Base-by-base conservation (phyloP, 306 rosid genomes). In the Prunus campanulata region DNA sequence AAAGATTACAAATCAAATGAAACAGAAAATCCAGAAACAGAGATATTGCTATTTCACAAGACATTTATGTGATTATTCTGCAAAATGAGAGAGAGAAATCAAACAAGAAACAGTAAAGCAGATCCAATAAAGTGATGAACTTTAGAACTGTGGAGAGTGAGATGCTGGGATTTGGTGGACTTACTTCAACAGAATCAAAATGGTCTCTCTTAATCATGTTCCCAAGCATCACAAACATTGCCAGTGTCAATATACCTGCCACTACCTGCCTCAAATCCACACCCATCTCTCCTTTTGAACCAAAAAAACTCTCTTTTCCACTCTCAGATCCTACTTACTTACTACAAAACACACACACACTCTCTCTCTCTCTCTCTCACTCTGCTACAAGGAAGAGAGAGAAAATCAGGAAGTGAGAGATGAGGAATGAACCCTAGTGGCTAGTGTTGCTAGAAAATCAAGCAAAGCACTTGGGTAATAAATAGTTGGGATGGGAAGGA, bases 191-290 rank as follows among this genome's bases (percentile, higher is more conserved):
- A n/a, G 96, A 72, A 85, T 96, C 99, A 85, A 96, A 92, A 88
- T 96, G 93, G 86, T 96, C 99, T 74, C 98, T 88, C 83, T 96
- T 96, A 87, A 96, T 92, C 99, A 96, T 96, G 66, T 92, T 86
- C 6, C 97, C 97, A 71, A 96, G 99, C 99, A 96, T 92, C 35
- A 96, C 91, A 77, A 96, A 96, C 99, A 96, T 96, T 13, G 98
- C 87, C 49, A 96, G 25, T 5, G 99, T 96, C 68, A 96, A 90
- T 0, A 91, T 65, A 18, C 93, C 99, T 6, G 99, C 99, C 76
- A 96, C 95, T 15, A 96, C 91, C 83, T 96, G 99, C 84, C 97
- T 92, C 87, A 96, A 88, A 91, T 96, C 99, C 74, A 89, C 90
- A 39, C 97, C 97, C 98, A 91, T 87, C 12, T 81, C 77, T 50